phyloP scores from a whole-genome alignment of 352 stramenopile species.

The Globisporangium nagaii region DNA sequence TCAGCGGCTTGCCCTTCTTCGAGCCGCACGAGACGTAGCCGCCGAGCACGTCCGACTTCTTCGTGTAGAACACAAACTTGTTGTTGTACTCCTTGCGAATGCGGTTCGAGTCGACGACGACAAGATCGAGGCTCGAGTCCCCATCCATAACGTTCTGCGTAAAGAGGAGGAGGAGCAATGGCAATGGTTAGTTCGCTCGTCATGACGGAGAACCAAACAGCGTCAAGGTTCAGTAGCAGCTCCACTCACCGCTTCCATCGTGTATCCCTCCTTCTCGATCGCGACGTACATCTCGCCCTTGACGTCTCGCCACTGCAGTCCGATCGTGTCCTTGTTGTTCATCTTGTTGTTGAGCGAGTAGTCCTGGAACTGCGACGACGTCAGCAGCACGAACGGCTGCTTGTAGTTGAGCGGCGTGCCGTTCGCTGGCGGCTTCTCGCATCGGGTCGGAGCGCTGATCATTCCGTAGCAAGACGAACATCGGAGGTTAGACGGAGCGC shows the following conservation, averaged over 20 bases:
- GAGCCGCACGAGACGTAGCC: constrained; percentile 40
- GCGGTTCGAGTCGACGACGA: constrained; percentile 69
- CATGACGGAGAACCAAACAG: too few species aligned
- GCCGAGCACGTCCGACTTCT: constrained; percentile 36
- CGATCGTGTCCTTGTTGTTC: constrained; percentile 42
- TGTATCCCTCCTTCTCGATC: constrained; percentile 50
- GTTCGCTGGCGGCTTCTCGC: constrained; percentile 37
- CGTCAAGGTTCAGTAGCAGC: neutral
- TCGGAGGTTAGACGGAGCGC: too few species aligned
- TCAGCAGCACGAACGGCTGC: constrained; percentile 64
- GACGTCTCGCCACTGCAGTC: constrained; percentile 34
- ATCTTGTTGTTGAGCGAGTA: constrained; percentile 84
- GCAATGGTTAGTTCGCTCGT: neutral
- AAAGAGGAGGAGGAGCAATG: neutral
- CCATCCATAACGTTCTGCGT: constrained; percentile 39
- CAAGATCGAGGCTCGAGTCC: constrained; percentile 33
- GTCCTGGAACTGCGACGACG: constrained; percentile 41
- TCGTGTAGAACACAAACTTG: constrained; percentile 33
- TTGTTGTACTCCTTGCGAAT: constrained; percentile 71
- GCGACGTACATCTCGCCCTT: constrained; percentile 76
- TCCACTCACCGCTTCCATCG: constrained; percentile 26
- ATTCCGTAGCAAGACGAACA: too few species aligned
- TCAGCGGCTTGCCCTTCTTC: constrained; percentile 45
- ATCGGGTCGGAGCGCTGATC: constrained; percentile 28
- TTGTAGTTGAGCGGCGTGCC: constrained; percentile 58